Conservation (phyloP, 208 protist genomes). For the Trypanosoma grayi region DNA sequence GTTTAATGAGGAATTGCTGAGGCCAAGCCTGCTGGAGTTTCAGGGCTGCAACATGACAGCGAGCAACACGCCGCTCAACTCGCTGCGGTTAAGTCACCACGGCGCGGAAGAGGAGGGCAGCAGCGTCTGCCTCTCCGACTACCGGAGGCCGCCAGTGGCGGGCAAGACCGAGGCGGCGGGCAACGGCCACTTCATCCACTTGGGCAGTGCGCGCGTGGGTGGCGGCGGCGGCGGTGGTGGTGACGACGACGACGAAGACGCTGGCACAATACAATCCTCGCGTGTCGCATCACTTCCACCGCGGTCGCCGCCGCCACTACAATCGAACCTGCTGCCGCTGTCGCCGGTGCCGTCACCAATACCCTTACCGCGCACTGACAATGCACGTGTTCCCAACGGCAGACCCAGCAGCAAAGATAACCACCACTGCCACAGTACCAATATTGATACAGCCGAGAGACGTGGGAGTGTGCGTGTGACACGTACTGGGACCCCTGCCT, state of each 20-base stretch:
- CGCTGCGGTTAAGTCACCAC: background rate
- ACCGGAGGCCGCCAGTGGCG: conserved; percentile 6
- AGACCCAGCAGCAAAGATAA: too few relatives aligned
- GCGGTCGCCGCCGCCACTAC: background rate
- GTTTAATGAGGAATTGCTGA: background rate
- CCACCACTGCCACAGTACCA: too few relatives aligned
- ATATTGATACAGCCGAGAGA: background rate
- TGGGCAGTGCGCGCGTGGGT: too few relatives aligned
- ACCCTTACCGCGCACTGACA: background rate
- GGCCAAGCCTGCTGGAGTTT: background rate
- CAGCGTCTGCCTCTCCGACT: conserved; percentile 17
- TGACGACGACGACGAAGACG: conserved; percentile 1
- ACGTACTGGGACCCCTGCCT: background rate
- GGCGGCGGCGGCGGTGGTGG: conserved; percentile 2
- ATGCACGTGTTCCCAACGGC: background rate
- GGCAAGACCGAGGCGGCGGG: background rate
- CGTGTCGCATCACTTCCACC: background rate
- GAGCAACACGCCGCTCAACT: conserved; percentile 8
- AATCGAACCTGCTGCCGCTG: background rate
- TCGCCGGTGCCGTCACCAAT: background rate
- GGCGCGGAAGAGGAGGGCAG: conserved; percentile 18
- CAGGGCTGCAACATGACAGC: background rate
- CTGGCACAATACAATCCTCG: background rate
- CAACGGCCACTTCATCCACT: background rate
- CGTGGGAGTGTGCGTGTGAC: background rate